Evolutionary conservation across 1,139 yeast species (phyloP), one percentile per base, ranked within the genome.

Genomic region (Geotrichum phurueaensis): DNA sequence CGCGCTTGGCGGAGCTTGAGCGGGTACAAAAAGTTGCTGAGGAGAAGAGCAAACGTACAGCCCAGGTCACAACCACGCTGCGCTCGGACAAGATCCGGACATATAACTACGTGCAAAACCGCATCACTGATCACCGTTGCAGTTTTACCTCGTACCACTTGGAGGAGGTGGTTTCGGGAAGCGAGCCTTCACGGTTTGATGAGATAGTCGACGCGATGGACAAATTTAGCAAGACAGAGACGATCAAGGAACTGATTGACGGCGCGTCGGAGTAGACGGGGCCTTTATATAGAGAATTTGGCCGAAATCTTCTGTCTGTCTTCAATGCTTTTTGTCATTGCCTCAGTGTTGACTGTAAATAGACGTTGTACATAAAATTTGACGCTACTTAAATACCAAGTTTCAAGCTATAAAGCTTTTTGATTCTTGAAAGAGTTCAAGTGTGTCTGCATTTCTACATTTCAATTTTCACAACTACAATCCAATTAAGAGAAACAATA

Each of bases 101-200:
- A 0, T 94, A 94, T 72, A 94, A 94, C 70, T 92, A 81, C 67
- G 92, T 96, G 5, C 98, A 94, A 69, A 91, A 91, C 70, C 79
- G 99, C 68, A 83, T 94, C 59, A 92, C 98, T 0, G 99, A 94
- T 70, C 99, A 94, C 70, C 78, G 99, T 59, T 90, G 97, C 71
- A 90, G 92, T 3, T 84, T 74, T 67, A 84, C 92, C 0, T 70
- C 87, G 31, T 88, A 89, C 69, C 96, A 91, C 69, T 75, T 94
- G n/a, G 85, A 81, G 2, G 95, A 91, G 1, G 48, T 33, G 18
- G 84, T 92, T 63, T 20, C 48, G 20, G 78, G 78, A 9, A 98
- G 98, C 1, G 79, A 79, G 59, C 53, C 57, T 1, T 47, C 47
- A 4, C 79, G 81, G 65, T 75, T 94, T 61, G 89, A 83, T 64